Evolutionary conservation across 2,329 filamentous ascomycete species (phyloP).

Genomic region (Falciphora oryzae): DNA sequence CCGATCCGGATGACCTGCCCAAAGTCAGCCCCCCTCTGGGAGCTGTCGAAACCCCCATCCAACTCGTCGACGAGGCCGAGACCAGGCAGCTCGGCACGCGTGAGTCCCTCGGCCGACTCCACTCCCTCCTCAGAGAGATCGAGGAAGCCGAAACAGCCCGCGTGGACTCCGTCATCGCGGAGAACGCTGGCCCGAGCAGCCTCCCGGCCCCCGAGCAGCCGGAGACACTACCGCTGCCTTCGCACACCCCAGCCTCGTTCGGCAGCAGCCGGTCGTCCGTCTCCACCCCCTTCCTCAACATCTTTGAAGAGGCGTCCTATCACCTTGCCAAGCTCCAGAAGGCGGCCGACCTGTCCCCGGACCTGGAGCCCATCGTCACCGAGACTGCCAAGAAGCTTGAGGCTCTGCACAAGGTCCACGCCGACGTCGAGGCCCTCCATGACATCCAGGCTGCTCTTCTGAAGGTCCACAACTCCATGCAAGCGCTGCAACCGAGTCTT

Average conservation of each 20-base stretch:
- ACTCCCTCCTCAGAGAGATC: not conserved
- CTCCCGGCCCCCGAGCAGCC: not conserved
- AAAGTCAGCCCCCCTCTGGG: too few relatives aligned
- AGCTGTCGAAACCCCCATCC: too few relatives aligned
- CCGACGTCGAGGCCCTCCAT: not conserved
- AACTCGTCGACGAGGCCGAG: too few relatives aligned
- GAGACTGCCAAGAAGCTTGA: not conserved
- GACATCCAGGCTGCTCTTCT: not conserved
- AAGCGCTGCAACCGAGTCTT: not conserved
- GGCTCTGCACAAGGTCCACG: not conserved
- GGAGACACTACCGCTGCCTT: not conserved
- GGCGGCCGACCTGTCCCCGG: not conserved
- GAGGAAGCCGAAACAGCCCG: not conserved
- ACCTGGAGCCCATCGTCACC: not conserved
- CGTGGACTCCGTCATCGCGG: not conserved
- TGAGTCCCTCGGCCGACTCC: too few relatives aligned
- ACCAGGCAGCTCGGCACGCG: too few relatives aligned
- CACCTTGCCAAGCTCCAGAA: not conserved
- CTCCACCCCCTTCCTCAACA: not conserved
- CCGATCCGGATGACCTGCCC: too few relatives aligned
- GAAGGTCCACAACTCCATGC: not conserved
- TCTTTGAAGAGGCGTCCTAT: not conserved
- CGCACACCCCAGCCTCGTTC: not conserved
- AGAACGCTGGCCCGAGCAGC: not conserved
- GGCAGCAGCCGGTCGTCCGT: not conserved